These are phyloP conservation scores for Suhomyces prunicola DNA, from an alignment of 805 yeast genomes.

Conservation along the genomic window DNA sequence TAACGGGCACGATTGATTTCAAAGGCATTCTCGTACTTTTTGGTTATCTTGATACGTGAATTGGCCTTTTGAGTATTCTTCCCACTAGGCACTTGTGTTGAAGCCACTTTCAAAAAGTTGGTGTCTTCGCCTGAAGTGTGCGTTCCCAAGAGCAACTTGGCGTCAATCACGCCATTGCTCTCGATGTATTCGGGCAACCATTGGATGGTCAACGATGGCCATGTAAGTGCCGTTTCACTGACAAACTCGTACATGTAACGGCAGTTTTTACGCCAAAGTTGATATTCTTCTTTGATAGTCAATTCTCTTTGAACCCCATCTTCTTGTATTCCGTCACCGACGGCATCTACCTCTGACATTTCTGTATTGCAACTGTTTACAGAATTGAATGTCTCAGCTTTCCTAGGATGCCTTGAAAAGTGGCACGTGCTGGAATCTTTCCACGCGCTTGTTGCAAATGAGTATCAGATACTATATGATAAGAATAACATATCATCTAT, in stretches of 20 bases:
- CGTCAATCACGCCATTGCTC: slow-evolving; percentile 32
- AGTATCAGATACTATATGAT: not conserved
- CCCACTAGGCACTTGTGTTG: slow-evolving; percentile 54
- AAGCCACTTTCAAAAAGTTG: slow-evolving; percentile 63
- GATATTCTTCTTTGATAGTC: slow-evolving; percentile 63
- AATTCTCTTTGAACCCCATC: slow-evolving; percentile 31
- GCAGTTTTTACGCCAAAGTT: slow-evolving; percentile 77
- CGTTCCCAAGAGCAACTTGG: slow-evolving; percentile 64
- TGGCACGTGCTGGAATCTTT: not conserved
- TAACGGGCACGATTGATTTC: slow-evolving; percentile 74
- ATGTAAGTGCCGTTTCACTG: slow-evolving; percentile 71
- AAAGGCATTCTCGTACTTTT: slow-evolving; percentile 56
- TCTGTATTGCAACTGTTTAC: not conserved
- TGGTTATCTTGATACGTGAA: slow-evolving; percentile 57
- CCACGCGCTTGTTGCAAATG: not conserved
- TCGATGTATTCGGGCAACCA: slow-evolving; percentile 56
- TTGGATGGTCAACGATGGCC: slow-evolving; percentile 81
- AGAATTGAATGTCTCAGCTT: not conserved
- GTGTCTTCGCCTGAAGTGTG: slow-evolving; percentile 69
- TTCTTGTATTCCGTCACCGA: slow-evolving; percentile 1
- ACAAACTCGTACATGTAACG: slow-evolving; percentile 81
- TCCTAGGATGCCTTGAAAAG: not conserved
- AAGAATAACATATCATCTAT: not conserved
- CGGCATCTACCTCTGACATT: not conserved
- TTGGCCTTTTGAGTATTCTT: slow-evolving; percentile 30